Conservation (phyloP, 768 basidiomycete species). For the Stropharia rugosoannulata region DNA sequence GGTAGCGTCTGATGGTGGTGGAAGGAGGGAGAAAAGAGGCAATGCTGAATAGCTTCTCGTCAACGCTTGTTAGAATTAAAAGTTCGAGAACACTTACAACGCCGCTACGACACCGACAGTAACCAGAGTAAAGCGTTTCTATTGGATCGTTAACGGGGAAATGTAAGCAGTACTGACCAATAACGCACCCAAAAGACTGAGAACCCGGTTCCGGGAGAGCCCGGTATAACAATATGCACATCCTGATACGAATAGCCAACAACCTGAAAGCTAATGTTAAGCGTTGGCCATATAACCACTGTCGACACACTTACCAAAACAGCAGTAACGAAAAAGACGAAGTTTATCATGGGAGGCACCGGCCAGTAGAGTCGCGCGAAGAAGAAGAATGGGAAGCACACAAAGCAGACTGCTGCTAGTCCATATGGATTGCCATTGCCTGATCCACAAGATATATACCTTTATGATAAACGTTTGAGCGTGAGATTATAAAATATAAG, state of each 20-base stretch:
- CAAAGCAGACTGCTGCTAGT: conserved; percentile 62
- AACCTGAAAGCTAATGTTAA: conserved; percentile 37
- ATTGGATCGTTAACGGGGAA: neutral
- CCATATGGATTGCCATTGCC: conserved; percentile 66
- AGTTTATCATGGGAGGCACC: conserved; percentile 66
- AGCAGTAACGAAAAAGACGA: conserved; percentile 66
- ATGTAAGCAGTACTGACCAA: neutral
- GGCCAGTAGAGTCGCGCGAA: conserved; percentile 75
- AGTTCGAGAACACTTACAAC: conserved; percentile 46
- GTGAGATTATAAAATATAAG: neutral
- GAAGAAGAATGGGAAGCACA: conserved; percentile 73
- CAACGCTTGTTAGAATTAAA: neutral
- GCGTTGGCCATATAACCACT: neutral
- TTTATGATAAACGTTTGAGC: conserved; percentile 18
- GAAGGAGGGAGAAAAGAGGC: conserved; percentile 74
- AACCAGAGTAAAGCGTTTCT: conserved; percentile 73
- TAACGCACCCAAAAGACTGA: conserved; percentile 33
- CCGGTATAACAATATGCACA: conserved; percentile 42
- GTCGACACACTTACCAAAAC: conserved; percentile 46
- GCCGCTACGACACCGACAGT: conserved; percentile 72
- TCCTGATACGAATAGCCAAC: conserved; percentile 77
- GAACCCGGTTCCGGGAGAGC: conserved; percentile 58
- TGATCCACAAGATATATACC: conserved; percentile 70
- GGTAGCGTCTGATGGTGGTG: conserved; percentile 71
- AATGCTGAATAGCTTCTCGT: conserved; percentile 37